Percentiles rank a stretch among this genome's conserved stretches.
These are phyloP conservation scores for Sideroxylon spinosum DNA, from an alignment of 179 eudicot genomes.

Conservation along the genomic window DNA sequence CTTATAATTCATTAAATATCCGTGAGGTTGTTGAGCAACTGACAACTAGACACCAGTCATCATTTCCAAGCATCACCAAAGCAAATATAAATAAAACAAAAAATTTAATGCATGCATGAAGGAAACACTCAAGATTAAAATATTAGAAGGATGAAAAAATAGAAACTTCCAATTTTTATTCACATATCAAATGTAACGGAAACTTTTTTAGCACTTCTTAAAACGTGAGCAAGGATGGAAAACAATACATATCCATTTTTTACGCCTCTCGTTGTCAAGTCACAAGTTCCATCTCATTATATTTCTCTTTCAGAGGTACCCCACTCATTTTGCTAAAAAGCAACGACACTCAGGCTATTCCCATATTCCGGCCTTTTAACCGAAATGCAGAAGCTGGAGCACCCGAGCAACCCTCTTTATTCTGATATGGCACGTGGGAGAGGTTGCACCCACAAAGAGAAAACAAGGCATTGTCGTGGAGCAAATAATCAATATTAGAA, in stretches of 20 bases:
- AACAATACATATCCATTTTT: neutral
- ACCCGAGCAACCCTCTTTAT: neutral
- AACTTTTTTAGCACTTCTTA: neutral
- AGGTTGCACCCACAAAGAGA: neutral
- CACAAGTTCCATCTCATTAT: constrained; percentile 10
- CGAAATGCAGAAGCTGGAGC: neutral
- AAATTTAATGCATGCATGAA: neutral
- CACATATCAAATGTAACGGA: neutral
- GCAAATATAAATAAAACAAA: neutral
- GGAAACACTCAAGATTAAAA: neutral
- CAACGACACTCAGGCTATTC: constrained; percentile 1
- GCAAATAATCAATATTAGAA: neutral
- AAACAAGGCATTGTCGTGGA: neutral
- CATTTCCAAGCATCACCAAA: neutral
- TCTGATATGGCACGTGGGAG: neutral
- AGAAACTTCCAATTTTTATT: neutral
- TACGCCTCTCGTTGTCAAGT: neutral
- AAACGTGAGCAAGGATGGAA: constrained; percentile 8
- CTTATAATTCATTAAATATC: neutral
- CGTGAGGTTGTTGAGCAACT: neutral
- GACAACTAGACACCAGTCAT: neutral
- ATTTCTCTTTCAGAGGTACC: neutral
- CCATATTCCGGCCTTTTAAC: neutral
- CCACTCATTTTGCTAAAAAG: neutral
- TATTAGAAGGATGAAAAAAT: neutral